phyloP scores from a whole-genome alignment of 352 stramenopile genomes.

The Phytophthora sp. region DNA sequence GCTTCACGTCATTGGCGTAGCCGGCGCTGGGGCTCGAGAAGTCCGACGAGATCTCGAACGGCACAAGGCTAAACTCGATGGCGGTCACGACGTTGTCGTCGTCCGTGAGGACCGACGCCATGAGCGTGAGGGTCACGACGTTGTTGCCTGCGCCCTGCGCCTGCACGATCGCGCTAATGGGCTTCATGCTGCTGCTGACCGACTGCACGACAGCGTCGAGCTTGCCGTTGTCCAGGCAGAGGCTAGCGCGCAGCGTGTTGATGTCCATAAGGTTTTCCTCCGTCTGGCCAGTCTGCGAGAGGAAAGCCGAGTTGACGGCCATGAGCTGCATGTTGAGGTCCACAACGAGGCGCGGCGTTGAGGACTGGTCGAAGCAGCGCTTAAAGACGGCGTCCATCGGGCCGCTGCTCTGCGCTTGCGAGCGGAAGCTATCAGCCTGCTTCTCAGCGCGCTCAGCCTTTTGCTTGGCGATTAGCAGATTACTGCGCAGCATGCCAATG shows the following conservation, averaged over 20 bases:
- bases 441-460: slow-evolving; percentile 63
- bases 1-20: slow-evolving; percentile 31
- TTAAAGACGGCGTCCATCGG: slow-evolving; percentile 56
- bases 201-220: slow-evolving; percentile 54
- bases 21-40: slow-evolving; percentile 18
- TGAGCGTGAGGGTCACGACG: slow-evolving; percentile 58
- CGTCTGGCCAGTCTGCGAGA: slow-evolving; percentile 46
- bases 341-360: slow-evolving; percentile 60
- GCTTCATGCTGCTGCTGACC: slow-evolving; percentile 45
- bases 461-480: slow-evolving; percentile 64
- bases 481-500: slow-evolving; percentile 66
- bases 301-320: slow-evolving; percentile 65
- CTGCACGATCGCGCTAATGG: slow-evolving; percentile 58
- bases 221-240: slow-evolving; percentile 60
- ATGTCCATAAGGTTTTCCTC: slow-evolving; percentile 49
- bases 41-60: slow-evolving; percentile 61
- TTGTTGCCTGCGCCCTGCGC: slow-evolving; percentile 42
- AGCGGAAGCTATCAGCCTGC: slow-evolving; percentile 58
- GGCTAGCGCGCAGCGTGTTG: slow-evolving; percentile 41
- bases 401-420: slow-evolving; percentile 35
- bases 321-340: slow-evolving; percentile 59
- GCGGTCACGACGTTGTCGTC: slow-evolving; percentile 51
- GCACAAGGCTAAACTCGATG: slow-evolving; percentile 73
- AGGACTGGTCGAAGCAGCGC: slow-evolving; percentile 71
- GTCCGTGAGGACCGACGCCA: slow-evolving; percentile 64